Base-by-base conservation (phyloP, 108 stramenopile species). In the Asterionellopsis glacialis region DNA sequence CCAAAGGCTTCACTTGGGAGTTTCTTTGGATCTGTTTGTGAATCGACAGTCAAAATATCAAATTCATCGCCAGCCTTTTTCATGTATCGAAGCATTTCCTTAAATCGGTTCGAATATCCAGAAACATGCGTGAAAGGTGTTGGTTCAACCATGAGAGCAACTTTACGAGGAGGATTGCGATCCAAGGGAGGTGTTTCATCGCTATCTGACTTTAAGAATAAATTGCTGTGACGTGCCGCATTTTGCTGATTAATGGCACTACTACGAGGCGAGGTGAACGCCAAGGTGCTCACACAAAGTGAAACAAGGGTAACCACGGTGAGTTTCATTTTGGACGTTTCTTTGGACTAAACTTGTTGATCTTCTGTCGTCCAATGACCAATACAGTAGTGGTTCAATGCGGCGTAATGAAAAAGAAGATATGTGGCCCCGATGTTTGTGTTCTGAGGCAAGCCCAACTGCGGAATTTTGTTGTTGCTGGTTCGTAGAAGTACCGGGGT, bases 61-160 rank as follows among this genome's bases (percentile, higher is more conserved):
- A 97, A 94, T 14, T 89, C 61, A 64, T 96, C 96, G 9, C 91
- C 93, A 1, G 96, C 94, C 65, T 94, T 91, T 48, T 69, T 55
- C 55, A 96, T 56, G 64, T 74, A 88, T 33, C 80, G 89, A 27
- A 98, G 78, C 90, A 97, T 92, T 73, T 98, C 97, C 21, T 95
- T 89, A 87, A 97, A 98, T 42, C 97, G 93, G 64, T 98, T 98
- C 76, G 96, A 79, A 65, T 98, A 98, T 16, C 97, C 97, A 51
- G 91, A 94, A 15, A 98, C 87, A 70, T 98, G 94, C 1, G 90
- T 96, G 73, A 98, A 98, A 18, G 96, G 96, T 6, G 90, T 94
- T 5, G 93, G 93, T 61, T 94, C 93, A 49, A 94, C 76, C 67
- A 94, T 82, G 49, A 94, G 77, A 42, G 70, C 74, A 22, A 94